A percentile compares a stretch with the other conserved stretches of the same genome.
phyloP scores from a whole-genome alignment of 495 filamentous ascomycete genomes.

The Penicillium desertorum region DNA sequence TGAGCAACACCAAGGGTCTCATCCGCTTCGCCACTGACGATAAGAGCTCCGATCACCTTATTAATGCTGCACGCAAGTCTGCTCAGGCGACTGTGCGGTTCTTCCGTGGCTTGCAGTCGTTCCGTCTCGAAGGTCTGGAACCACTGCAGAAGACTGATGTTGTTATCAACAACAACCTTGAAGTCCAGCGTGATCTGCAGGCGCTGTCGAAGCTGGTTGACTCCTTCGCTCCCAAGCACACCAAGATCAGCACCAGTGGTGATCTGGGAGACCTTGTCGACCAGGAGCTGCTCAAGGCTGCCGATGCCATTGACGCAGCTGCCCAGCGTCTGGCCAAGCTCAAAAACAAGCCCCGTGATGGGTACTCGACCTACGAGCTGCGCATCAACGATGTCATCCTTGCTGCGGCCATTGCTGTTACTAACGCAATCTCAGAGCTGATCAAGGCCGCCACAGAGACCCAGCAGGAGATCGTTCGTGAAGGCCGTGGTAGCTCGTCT shows the following conservation, averaged over 20 bases:
- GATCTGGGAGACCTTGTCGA: constrained; percentile 95
- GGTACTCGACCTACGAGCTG: constrained; percentile 95
- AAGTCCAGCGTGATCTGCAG: constrained; percentile 89
- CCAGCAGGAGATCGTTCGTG: constrained; percentile 96
- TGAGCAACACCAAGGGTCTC: constrained; percentile 94
- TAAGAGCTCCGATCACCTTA: constrained; percentile 82
- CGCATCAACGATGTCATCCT: constrained; percentile 92
- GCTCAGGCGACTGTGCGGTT: constrained; percentile 89
- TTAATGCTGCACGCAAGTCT: constrained; percentile 76
- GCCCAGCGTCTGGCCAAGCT: constrained; percentile 84
- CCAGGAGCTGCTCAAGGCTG: constrained; percentile 86
- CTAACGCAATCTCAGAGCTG: constrained; percentile 91
- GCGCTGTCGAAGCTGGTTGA: constrained; percentile 89
- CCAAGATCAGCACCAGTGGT: constrained; percentile 74
- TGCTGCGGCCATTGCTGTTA: constrained; percentile 91
- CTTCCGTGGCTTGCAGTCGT: constrained; percentile 91
- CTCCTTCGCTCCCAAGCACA: constrained; percentile 79
- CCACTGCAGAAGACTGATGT: constrained; percentile 87
- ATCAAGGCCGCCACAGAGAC: constrained; percentile 94
- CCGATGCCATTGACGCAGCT: constrained; percentile 90
- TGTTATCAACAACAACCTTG: constrained; percentile 93
- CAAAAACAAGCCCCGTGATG: constrained; percentile 88
- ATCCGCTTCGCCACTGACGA: constrained; percentile 93
- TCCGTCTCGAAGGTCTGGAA: constrained; percentile 86
- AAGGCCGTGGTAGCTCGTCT: constrained; percentile 84